Conservation (phyloP, 257 asterid species). For the Salvia splendens region DNA sequence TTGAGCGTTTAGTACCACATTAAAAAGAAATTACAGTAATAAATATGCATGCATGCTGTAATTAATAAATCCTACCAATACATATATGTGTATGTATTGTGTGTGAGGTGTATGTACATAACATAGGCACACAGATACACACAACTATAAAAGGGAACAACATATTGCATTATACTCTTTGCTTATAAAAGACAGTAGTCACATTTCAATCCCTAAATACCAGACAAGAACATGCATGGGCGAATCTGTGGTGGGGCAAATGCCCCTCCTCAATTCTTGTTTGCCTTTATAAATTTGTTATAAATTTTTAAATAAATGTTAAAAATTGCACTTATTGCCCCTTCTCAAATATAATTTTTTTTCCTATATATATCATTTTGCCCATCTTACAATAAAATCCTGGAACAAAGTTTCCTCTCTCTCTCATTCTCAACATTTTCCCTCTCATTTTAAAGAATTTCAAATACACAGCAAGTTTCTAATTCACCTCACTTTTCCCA, state of each 20-base stretch:
- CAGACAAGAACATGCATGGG: slow-evolving; percentile 43
- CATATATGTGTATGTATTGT: background rate
- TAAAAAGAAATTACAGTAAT: background rate
- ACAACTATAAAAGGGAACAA: slow-evolving; percentile 24
- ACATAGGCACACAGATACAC: slow-evolving; percentile 26
- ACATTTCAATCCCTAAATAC: slow-evolving; percentile 40
- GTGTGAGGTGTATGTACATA: background rate
- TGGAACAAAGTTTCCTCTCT: slow-evolving; percentile 12
- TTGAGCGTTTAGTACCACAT: too few relatives aligned
- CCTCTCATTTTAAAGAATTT: slow-evolving; percentile 34
- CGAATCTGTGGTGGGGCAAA: too few relatives aligned
- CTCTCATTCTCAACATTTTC: slow-evolving; percentile 10
- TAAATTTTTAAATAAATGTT: too few relatives aligned
- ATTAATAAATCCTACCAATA: too few relatives aligned
- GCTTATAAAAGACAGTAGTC: slow-evolving; percentile 8
- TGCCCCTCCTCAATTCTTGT: too few relatives aligned
- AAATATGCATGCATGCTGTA: slow-evolving; percentile 26
- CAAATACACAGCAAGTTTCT: slow-evolving; percentile 34
- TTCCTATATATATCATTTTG: too few relatives aligned
- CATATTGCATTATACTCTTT: slow-evolving; percentile 13
- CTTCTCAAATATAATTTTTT: too few relatives aligned
- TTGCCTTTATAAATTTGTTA: too few relatives aligned
- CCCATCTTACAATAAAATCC: too few relatives aligned
- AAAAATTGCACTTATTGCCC: too few relatives aligned
- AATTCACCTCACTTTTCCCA: slow-evolving; percentile 11